phyloP scores from a whole-genome alignment of 2,329 filamentous ascomycete genomes.

The Nemania sp. region DNA sequence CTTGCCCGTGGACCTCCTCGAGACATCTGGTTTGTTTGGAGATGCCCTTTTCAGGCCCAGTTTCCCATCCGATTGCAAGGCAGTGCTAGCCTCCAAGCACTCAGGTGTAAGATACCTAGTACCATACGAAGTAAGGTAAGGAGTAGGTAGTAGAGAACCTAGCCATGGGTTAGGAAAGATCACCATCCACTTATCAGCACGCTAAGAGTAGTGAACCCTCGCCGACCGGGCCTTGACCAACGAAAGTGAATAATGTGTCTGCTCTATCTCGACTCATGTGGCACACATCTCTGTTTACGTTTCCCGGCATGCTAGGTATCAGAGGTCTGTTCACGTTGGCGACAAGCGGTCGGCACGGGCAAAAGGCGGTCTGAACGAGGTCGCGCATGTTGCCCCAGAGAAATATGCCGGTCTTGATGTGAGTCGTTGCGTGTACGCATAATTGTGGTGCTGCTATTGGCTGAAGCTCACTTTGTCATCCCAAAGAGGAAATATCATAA shows the following conservation, averaged over 20 bases:
- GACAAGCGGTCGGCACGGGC: conserved; percentile 11
- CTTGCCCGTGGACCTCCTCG: conserved; percentile 10
- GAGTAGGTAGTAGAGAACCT: no score
- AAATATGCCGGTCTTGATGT: conserved; percentile 20
- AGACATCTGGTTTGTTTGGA: not conserved
- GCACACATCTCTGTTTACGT: conserved; percentile 11
- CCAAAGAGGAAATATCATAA: conserved; percentile 26
- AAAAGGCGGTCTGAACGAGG: conserved; percentile 21
- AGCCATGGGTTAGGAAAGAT: not conserved
- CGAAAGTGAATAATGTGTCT: conserved; percentile 5
- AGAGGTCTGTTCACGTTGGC: not conserved
- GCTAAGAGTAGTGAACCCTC: conserved; percentile 8
- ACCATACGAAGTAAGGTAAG: no score
- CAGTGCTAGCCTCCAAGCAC: not conserved
- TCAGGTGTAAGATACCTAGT: no score
- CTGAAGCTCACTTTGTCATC: conserved; percentile 17
- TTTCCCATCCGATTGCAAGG: not conserved
- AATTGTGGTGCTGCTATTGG: conserved; percentile 15
- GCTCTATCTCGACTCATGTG: conserved; percentile 21
- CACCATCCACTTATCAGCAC: not conserved
- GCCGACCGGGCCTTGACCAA: conserved; percentile 3
- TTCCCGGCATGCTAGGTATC: not conserved
- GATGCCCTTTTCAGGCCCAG: not conserved
- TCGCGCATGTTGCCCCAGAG: conserved; percentile 4
- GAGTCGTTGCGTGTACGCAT: conserved; percentile 21